Evolutionary conservation across 257 asterid genomes (phyloP), one percentile per base, ranked within the genome.

Genomic region (Solanum stenotomum): DNA sequence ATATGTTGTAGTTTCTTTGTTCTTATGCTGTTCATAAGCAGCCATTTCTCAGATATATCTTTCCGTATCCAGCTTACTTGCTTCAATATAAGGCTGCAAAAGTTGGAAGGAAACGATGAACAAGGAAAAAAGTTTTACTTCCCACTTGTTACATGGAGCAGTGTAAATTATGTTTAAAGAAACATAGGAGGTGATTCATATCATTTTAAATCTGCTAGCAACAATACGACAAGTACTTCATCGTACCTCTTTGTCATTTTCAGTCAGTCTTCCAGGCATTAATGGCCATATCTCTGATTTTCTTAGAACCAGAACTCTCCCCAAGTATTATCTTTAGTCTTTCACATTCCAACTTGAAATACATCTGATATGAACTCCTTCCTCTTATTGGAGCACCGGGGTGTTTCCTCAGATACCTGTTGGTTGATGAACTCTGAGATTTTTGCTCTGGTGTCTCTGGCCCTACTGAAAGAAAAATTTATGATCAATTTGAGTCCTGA

Each of bases 51-150:
- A 83, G 8, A 70, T 85, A 44, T 90, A 95, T 85, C 98, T 92
- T 85, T 92, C 97, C 89, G 52, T 93, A 91, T 95, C 98, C 90
- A 87, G 88, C 89, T 88, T 91, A 87, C 94, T 88, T 35, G 95
- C 98, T 84, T 94, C 97, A 1, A 91, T 23, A 76, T 90, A 94
- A 11, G 96, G 95, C 98, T 94, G 95, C 82, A 85, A 46, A 88
- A 38, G 49, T 29, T 71, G 65, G 37, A 10, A 40, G 63, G 68
- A 67, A 82, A 33, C 4, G 33, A 70, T 34, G 46, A 56, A 82
- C 79, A 63, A 63, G 65, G 63, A 18, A 52, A 52, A 52, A 52
- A 46, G 10, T 52, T 52, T 52, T 52, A 52, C n/a, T 52, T 18
- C n/a, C 63, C 23, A 0, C 56, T 46, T 46, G 56, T 46, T 46